Conservation (phyloP, 2,329 filamentous ascomycete genomes). For the Lachnellula willkommii region DNA sequence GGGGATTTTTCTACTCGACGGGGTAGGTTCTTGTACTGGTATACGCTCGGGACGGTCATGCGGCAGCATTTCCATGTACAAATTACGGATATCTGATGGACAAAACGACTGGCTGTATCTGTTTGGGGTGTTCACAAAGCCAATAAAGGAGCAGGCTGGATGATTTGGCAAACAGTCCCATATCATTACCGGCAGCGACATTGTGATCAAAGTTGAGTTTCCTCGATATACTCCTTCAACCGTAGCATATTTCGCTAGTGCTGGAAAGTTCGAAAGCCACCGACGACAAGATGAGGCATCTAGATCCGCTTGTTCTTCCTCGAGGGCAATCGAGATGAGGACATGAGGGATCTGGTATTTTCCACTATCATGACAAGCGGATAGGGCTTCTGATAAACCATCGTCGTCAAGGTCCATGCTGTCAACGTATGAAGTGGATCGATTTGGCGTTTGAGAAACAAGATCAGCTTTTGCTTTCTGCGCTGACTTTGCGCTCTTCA, state of each 20-base stretch:
- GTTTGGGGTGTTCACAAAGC: slow-evolving; percentile 11
- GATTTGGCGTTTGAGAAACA: not conserved
- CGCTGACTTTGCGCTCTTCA: not conserved
- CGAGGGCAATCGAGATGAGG: slow-evolving; percentile 15
- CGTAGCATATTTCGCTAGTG: slow-evolving; percentile 15
- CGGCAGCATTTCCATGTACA: not conserved
- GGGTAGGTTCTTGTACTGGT: not conserved
- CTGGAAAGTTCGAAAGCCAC: slow-evolving; percentile 14
- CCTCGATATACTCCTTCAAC: slow-evolving; percentile 16
- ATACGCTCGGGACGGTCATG: not conserved
- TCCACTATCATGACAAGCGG: slow-evolving; percentile 3
- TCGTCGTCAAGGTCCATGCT: slow-evolving; percentile 14
- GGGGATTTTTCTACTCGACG: not conserved
- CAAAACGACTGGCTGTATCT: slow-evolving; percentile 5
- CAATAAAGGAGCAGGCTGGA: slow-evolving; percentile 17
- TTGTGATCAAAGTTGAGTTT: slow-evolving; percentile 12
- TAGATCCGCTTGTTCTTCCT: slow-evolving; percentile 12
- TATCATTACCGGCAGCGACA: slow-evolving; percentile 16
- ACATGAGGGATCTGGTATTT: slow-evolving; percentile 15
- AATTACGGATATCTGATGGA: not conserved
- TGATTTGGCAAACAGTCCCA: slow-evolving; percentile 16
- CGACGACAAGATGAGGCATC: slow-evolving; percentile 10
- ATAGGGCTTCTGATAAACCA: slow-evolving; percentile 2
- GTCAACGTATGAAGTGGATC: slow-evolving; percentile 12
- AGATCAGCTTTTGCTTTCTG: not conserved